Evolutionary conservation across 2,329 filamentous ascomycete genomes (phyloP), one percentile per base, ranked within the genome.

Genomic region (Stagonosporopsis chrysanthemi): DNA sequence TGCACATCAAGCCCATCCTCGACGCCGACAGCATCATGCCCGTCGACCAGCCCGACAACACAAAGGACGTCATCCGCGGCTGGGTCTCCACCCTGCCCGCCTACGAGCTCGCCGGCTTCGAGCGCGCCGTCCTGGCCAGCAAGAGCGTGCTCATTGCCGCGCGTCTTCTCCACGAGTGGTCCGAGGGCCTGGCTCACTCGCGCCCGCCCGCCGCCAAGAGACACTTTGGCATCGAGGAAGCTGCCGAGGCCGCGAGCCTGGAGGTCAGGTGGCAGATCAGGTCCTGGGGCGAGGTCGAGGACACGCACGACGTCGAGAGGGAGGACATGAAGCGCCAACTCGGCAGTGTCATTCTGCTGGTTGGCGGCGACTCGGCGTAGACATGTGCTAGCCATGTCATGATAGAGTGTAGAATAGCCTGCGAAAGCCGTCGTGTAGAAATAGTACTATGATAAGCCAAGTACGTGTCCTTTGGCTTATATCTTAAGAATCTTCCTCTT

Each of bases 231-330:
- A 88, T 96, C 12, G 90, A 96, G 69, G 88, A 96, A 73, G 94
- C 93, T 0, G 88, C 91, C 0, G 82, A 84, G 68, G 89, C 90
- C 14, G 88, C 89, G 6, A 97, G 86, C 68, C 75, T 96, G 39
- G 95, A 99, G 80, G 91, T 97, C 15, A 83, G 86, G 62, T 97
- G 92, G 89, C 95, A 99, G 83, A 96, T 89, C 1, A 81, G 85
- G 26, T 88, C 90, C 77, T 98, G 95, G 94, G 95, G 95, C 8
- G 93, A 97, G 81, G 95, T 99, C 0, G 95, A 99, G 76, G 93
- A 99, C 77, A 97, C 93, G 26, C 95, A 99, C 78, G 95, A 99
- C 81, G 95, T 99, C 1, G 90, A 96, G 69, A 90, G 88, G 76
- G 94, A 96, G 77, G 95, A 99, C 77, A 67, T 98, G 64, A 85